Evolutionary conservation across 2,329 filamentous ascomycete species (phyloP), one percentile per base, ranked within the genome.

Genomic region (Trichoderma sp.): DNA sequence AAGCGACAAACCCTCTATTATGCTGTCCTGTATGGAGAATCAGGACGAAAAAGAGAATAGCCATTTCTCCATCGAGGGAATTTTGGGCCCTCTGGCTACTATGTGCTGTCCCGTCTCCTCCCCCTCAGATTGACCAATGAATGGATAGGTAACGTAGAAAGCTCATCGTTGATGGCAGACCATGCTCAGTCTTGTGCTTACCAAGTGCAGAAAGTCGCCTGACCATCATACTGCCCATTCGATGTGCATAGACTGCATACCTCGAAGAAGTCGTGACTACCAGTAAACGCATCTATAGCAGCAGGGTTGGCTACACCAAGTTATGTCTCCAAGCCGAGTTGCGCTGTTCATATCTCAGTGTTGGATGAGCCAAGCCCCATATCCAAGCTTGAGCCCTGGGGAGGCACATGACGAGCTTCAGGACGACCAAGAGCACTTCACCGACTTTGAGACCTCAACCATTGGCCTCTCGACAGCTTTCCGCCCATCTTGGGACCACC

Each of bases 171-270:
- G 50, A 55, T 19, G 39, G 50, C 50, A 55, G 34, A 19, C 59
- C 50, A 21, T 63, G 59, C 24, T 63, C 59, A 39, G 55, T 63
- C 21, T 39, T 34, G 26, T 63, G 59, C 59, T 63, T 63, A 63
- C 59, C 34, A 55, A 54, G 50, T 54, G 44, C 50, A 54, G 48
- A 59, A 28, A 21, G 50, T 55, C 59, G 50, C 41, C 54, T 54
- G 50, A 19, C 19, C 44, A 55, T 39, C 28, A 34, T 19, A 39
- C 10, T 39, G 39, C 43, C 41, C 50, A 34, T 48, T 39, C 17
- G 17, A 5, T 50, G 17, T 47, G 59, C 59, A 55, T 59, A 58
- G 10, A 44, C 7, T 28, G 7, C 47, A 24, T 26, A 15, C 47
- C 24, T 26, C n/a, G 24, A 19, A 17, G 34, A 44, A 44, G 39